Evolutionary conservation across 768 basidiomycete species (phyloP).

Genomic region (Omphalotus guepiniiformis): DNA sequence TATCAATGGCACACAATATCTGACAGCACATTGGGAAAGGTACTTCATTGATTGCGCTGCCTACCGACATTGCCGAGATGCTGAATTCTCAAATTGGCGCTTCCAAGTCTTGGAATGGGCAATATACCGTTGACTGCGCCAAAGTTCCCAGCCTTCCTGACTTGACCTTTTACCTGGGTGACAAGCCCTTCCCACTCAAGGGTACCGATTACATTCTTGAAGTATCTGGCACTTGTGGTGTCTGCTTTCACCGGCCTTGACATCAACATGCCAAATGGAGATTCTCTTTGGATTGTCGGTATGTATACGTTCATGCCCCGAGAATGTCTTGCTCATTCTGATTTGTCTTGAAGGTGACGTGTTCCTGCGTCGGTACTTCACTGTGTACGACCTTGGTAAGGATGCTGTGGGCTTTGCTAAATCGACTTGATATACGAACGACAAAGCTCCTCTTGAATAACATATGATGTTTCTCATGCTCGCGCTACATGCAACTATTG

Average conservation of each 20-base stretch:
- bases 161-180: constrained; percentile 78
- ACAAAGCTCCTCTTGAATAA: no score
- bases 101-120: constrained; percentile 92
- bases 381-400: constrained; percentile 79
- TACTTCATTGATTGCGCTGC: constrained; percentile 91
- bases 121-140: constrained; percentile 87
- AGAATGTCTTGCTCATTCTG: not conserved
- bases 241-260: constrained; percentile 91
- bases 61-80: constrained; percentile 96
- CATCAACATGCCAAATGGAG: constrained; percentile 69
- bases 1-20: constrained; percentile 8
- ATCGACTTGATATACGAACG: no score
- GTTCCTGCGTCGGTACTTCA: constrained; percentile 89
- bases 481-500: no score
- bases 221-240: constrained; percentile 88
- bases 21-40: constrained; percentile 36
- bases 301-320: constrained; percentile 16
- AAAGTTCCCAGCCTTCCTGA: constrained; percentile 83
- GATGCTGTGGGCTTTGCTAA: constrained; percentile 83
- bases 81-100: constrained; percentile 94
- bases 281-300: constrained; percentile 90
- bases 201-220: constrained; percentile 88
- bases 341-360: constrained; percentile 55
- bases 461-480: no score
- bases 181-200: constrained; percentile 74